Conservation (phyloP, 2,329 filamentous ascomycete species). For the Corynespora cassiicola region DNA sequence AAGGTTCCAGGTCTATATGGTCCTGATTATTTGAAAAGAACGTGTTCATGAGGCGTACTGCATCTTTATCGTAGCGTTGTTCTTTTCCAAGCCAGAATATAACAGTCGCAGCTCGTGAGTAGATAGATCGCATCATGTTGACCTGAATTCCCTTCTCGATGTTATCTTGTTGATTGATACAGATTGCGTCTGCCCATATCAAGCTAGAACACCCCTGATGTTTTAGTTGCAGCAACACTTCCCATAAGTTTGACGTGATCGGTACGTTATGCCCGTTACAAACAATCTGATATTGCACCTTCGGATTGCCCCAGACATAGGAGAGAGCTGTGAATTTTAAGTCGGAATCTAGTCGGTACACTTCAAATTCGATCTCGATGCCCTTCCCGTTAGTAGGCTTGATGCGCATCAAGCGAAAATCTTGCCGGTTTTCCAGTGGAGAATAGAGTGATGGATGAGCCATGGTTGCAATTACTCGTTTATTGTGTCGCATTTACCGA, state of each 20-base stretch:
- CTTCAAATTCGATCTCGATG: conserved; percentile 2
- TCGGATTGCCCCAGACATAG: conserved; percentile 17
- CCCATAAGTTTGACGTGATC: conserved; percentile 3
- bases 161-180: conserved; percentile 19
- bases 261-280: conserved; percentile 1
- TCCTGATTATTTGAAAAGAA: not conserved
- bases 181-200: conserved; percentile 12
- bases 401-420: conserved; percentile 6
- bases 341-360: conserved; percentile 1
- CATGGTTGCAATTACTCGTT: too few relatives aligned
- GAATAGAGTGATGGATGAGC: conserved; percentile 2
- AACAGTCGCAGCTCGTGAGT: conserved; percentile 10
- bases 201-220: not conserved
- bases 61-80: conserved; percentile 8
- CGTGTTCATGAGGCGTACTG: conserved; percentile 6
- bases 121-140: conserved; percentile 16
- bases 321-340: conserved; percentile 11
- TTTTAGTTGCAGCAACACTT: not conserved
- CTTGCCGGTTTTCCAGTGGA: conserved; percentile 3
- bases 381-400: not conserved
- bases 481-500: too few relatives aligned
- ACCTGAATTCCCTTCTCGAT: conserved; percentile 13
- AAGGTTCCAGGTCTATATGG: not conserved
- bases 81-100: conserved; percentile 17
- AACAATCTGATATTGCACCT: not conserved